These are phyloP conservation scores for Cucurbita maxima DNA, from an alignment of 306 rosid species.

Conservation along the genomic window DNA sequence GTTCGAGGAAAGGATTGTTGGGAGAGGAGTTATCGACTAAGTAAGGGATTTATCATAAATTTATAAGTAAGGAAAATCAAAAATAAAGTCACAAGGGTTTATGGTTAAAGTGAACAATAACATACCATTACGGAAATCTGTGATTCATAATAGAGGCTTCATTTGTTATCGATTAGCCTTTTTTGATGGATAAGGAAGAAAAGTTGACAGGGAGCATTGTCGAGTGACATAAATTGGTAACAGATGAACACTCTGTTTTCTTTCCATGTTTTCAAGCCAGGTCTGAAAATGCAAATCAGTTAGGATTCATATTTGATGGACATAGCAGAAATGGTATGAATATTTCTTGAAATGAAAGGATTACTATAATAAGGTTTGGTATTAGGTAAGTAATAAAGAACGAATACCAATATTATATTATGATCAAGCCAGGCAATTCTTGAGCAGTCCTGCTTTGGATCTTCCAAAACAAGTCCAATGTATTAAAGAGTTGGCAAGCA, in stretches of 20 bases:
- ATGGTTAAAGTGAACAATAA: no score
- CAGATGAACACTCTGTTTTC: neutral
- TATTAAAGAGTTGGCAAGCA: slow-evolving; percentile 33
- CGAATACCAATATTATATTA: neutral
- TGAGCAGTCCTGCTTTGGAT: slow-evolving; percentile 2
- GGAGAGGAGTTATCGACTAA: no score
- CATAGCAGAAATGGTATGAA: neutral
- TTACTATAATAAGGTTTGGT: neutral
- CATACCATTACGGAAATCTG: no score
- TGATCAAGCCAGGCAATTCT: neutral
- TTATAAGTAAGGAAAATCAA: no score
- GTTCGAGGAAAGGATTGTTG: no score
- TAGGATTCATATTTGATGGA: neutral
- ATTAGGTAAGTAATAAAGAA: slow-evolving; percentile 1
- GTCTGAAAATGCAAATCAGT: neutral
- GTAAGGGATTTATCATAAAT: no score
- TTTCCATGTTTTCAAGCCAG: neutral
- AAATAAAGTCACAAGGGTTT: no score
- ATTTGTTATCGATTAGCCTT: neutral
- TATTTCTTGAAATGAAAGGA: neutral
- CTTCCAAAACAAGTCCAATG: slow-evolving; percentile 5
- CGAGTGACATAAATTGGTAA: neutral
- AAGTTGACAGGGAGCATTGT: neutral
- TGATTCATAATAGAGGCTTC: neutral
- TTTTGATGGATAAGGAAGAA: slow-evolving; percentile 1